These are phyloP conservation scores for Podospora appendiculata DNA, from an alignment of 495 filamentous ascomycete species.

Conservation along the genomic window DNA sequence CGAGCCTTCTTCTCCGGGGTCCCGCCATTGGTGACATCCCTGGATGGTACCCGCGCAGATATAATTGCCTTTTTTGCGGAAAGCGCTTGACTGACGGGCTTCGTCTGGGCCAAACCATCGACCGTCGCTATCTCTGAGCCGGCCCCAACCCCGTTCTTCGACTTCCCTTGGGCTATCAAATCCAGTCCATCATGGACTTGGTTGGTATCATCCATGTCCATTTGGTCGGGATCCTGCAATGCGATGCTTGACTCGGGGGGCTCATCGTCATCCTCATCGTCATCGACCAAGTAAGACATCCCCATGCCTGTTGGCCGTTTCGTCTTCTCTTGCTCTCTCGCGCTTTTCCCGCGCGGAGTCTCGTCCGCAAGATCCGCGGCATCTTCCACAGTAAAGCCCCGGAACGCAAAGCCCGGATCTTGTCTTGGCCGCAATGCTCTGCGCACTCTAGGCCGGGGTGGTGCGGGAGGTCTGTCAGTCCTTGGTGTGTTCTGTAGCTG, in stretches of 20 bases:
- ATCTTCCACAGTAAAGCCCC: constrained; percentile 2
- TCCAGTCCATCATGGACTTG: neutral
- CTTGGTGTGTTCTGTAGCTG: neutral
- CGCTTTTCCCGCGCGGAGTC: neutral
- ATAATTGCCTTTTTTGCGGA: too few relatives aligned
- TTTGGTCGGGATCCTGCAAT: neutral
- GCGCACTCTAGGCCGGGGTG: constrained; percentile 1
- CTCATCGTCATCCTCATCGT: neutral
- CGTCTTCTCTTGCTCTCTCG: too few relatives aligned
- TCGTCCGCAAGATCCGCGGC: neutral
- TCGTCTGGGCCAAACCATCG: too few relatives aligned
- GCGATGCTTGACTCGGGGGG: neutral
- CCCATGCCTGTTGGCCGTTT: neutral
- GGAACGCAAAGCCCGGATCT: constrained; percentile 1
- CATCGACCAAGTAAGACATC: neutral
- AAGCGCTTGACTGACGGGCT: too few relatives aligned
- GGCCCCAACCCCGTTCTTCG: too few relatives aligned
- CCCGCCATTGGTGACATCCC: too few relatives aligned
- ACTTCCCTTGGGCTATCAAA: neutral
- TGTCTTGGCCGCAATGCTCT: constrained; percentile 4
- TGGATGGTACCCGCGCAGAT: too few relatives aligned
- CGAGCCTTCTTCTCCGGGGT: too few relatives aligned
- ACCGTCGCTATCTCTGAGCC: too few relatives aligned
- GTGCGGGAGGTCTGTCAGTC: neutral
- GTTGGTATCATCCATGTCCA: constrained; percentile 1